Conservation (phyloP, 176 grass and related monocot genomes). For the Urochloa ruziziensis region DNA sequence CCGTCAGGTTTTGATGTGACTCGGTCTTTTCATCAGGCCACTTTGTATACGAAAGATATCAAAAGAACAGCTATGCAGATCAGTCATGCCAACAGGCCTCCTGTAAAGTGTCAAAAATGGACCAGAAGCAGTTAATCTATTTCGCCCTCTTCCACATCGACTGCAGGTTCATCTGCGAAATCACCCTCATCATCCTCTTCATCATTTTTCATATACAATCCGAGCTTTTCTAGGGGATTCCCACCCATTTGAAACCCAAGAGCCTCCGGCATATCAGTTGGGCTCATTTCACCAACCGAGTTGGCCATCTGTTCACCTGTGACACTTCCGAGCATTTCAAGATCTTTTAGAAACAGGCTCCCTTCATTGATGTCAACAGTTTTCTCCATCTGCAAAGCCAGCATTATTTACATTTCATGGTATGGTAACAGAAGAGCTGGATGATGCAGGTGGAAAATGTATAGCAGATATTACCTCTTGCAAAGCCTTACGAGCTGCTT, state of each 20-base stretch:
- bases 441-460: neutral
- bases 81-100: constrained; percentile 21
- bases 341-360: constrained; percentile 78
- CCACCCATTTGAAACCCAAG: constrained; percentile 79
- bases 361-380: constrained; percentile 94
- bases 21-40: neutral
- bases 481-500: constrained; percentile 94
- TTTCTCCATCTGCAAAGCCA: constrained; percentile 85
- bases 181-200: constrained; percentile 83
- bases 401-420: constrained; percentile 14
- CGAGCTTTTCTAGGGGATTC: constrained; percentile 84
- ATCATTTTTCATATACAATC: constrained; percentile 87
- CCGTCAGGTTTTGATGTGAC: neutral
- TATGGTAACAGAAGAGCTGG: constrained; percentile 13
- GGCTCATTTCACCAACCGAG: constrained; percentile 73
- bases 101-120: constrained; percentile 33
- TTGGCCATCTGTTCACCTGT: constrained; percentile 62
- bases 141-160: constrained; percentile 88
- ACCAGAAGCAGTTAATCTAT: constrained; percentile 64
- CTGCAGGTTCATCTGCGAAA: constrained; percentile 26
- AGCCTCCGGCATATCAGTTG: constrained; percentile 52
- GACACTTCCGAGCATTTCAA: constrained; percentile 78
- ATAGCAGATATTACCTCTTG: constrained; percentile 58
- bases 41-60: constrained; percentile 22
- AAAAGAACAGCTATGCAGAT: constrained; percentile 26